A percentile compares a stretch with the other conserved stretches of the same genome.
Evolutionary conservation across 2,329 filamentous ascomycete species (phyloP).

Genomic region (Diaporthe batatas): DNA sequence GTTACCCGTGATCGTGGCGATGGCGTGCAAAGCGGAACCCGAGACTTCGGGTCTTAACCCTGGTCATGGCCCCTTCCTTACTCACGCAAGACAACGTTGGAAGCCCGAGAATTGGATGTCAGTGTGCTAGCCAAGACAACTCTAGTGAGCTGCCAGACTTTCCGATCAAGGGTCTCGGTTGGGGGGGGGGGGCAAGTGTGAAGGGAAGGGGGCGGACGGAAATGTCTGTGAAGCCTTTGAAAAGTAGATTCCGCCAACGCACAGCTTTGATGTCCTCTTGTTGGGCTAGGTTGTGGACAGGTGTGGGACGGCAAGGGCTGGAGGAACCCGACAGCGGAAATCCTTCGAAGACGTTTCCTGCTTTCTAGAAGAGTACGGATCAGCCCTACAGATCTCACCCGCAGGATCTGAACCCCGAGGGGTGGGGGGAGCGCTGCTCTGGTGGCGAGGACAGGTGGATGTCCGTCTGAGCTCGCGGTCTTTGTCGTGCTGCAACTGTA

Average conservation of each 20-base stretch:
- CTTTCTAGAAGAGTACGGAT: slow-evolving; percentile 32
- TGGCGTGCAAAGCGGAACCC: no score
- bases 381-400: slow-evolving; percentile 38
- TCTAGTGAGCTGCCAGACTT: background rate
- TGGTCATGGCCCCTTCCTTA: background rate
- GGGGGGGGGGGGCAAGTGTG: no score
- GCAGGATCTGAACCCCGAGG: slow-evolving; percentile 29
- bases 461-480: slow-evolving; percentile 1
- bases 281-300: slow-evolving; percentile 2
- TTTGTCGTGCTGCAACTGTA: background rate
- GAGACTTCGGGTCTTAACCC: background rate
- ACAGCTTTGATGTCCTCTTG: background rate
- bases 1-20: background rate
- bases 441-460: background rate
- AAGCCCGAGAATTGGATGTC: background rate
- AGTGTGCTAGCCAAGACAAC: background rate
- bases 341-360: slow-evolving; percentile 3
- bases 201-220: no score
- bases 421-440: background rate
- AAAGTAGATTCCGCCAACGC: background rate
- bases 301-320: slow-evolving; percentile 28
- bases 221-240: background rate
- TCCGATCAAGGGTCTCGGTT: background rate
- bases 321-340: slow-evolving; percentile 15
- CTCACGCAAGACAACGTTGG: background rate